Percentiles rank a stretch among this genome's conserved stretches.
These are phyloP conservation scores for Allium cepa DNA, from an alignment of 106 monocot species.

Conservation along the genomic window DNA sequence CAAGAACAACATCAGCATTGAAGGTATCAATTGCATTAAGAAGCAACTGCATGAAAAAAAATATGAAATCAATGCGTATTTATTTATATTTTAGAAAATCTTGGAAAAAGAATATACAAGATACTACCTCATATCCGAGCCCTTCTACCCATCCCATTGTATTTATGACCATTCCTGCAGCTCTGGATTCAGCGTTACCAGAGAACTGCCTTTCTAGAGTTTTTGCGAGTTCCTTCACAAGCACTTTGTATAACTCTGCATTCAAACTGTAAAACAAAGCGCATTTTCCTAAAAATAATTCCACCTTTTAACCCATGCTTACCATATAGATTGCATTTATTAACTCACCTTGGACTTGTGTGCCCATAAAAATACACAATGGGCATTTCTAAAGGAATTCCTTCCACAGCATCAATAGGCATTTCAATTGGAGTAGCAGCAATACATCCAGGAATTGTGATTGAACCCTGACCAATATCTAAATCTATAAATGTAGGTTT, in stretches of 20 bases:
- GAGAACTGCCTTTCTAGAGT: conserved; percentile 83
- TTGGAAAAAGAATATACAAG: background rate
- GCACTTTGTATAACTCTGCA: conserved; percentile 81
- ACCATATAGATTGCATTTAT: background rate
- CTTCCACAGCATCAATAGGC: conserved; percentile 91
- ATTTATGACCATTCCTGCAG: conserved; percentile 98
- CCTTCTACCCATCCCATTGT: conserved; percentile 99
- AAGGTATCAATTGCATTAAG: conserved; percentile 90
- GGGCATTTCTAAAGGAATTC: conserved; percentile 97
- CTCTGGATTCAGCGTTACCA: conserved; percentile 88
- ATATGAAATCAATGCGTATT: background rate
- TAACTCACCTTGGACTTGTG: conserved; percentile 67
- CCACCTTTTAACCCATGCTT: background rate
- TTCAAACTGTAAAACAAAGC: conserved; percentile 36
- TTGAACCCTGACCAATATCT: conserved; percentile 99
- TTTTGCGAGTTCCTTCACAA: conserved; percentile 83
- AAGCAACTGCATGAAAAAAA: conserved; percentile 54
- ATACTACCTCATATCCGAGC: conserved; percentile 85
- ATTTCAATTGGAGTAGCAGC: conserved; percentile 95
- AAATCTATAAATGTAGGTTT: conserved; percentile 97
- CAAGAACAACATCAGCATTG: conserved; percentile 82
- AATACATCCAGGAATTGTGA: conserved; percentile 92
- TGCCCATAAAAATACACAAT: conserved; percentile 87
- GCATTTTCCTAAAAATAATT: background rate
- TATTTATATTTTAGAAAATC: background rate